Base-by-base conservation (phyloP, 164 flowering plant genomes). In the Annona cherimola region DNA sequence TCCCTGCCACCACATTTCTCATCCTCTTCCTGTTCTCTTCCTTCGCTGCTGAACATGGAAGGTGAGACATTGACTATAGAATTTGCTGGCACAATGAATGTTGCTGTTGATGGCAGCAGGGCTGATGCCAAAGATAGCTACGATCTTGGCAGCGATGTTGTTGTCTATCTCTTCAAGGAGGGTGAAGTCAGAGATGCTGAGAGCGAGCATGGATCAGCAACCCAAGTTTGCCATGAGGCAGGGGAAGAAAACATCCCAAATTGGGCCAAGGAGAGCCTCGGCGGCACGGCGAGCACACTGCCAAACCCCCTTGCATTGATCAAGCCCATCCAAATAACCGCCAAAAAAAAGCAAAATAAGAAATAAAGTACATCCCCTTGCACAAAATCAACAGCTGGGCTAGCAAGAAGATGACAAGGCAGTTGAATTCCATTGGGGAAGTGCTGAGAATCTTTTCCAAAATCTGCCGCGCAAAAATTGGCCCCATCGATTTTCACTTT, bases 201-300 rank as follows among this genome's bases (percentile, higher is more conserved):
- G 86, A 1, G 99, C 92, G 1, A 94, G 59, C 45, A 94, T 80
- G 0, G 95, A 95, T 97, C 99, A 94, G 69, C 89, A 88, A 73
- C 98, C 87, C 42, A 94, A 89, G 66, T 90, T 89, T 6, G 99
- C 99, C 3, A 97, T 92, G 4, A 94, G 84, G 1, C 97, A 90
- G 67, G 99, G 97, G 72, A 92, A 92, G 67, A 94, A 92, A 3
- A 94, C 77, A 0, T 90, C 66, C 97, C 97, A 94, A 69, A 94
- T 92, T 67, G 92, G 70, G 0, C 85, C 97, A 72, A 20, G 67
- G 92, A 79, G 4, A 92, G 84, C 12, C 79, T 76, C 2, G 97
- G 88, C 3, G 97, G 81, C n/a, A 89, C 44, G 1, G 93, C 79
- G 3, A 92, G 86, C 92, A 89, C 87, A 76, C 85, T 84, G 3